Percentiles rank a stretch among this genome's conserved stretches.
These are phyloP conservation scores for Fusarium neocosmosporiellum DNA, from an alignment of 2,329 filamentous ascomycete species.

Conservation along the genomic window DNA sequence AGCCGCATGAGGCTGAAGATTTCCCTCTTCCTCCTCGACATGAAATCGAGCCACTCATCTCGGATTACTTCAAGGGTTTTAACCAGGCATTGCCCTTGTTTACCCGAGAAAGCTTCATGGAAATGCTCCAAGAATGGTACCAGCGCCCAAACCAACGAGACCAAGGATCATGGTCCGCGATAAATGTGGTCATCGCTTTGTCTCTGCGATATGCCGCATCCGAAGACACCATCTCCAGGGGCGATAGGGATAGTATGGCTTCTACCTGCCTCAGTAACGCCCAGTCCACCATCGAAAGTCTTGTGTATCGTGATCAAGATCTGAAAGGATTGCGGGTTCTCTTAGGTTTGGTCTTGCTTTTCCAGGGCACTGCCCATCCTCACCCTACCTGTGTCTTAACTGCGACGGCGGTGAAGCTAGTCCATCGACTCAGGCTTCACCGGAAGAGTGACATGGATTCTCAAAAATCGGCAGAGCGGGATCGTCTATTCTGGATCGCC, in stretches of 20 bases:
- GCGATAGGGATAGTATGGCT: not conserved
- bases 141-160: not conserved
- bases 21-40: not conserved
- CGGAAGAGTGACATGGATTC: not conserved
- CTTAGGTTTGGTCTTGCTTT: not conserved
- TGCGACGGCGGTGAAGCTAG: conserved; percentile 17
- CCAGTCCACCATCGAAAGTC: conserved; percentile 3
- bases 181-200: conserved; percentile 21
- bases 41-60: not conserved
- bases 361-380: not conserved
- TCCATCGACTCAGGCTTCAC: conserved; percentile 3
- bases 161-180: not conserved
- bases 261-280: not conserved
- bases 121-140: not conserved
- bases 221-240: not conserved
- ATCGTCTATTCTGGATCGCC: conserved; percentile 15
- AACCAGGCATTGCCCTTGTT: conserved; percentile 7
- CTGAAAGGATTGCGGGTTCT: conserved; percentile 11
- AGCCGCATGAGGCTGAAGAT: not conserved
- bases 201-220: not conserved
- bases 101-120: not conserved
- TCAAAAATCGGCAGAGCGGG: not conserved
- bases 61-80: not conserved
- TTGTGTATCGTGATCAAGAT: conserved; percentile 1
- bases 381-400: not conserved